Conservation (phyloP, 2,329 filamentous ascomycete genomes). For the Lachnellula willkommii region DNA sequence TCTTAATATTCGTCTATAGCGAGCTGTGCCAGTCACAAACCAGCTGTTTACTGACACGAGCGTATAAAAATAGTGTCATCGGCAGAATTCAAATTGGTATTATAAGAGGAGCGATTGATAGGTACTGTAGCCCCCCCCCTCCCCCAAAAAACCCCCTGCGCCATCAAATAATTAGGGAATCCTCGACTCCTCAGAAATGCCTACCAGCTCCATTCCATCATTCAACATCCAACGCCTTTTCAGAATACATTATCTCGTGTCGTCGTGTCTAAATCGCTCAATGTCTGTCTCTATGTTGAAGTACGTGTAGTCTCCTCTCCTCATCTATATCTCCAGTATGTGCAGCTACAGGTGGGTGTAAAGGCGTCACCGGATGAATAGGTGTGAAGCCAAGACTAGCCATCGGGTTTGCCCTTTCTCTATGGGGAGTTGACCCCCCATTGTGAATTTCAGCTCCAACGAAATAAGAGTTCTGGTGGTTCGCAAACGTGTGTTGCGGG, state of each 20-base stretch:
- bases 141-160: too few species aligned
- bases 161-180: not conserved
- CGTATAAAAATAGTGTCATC: not conserved
- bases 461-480: conserved; percentile 1
- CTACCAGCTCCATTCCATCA: not conserved
- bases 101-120: not conserved
- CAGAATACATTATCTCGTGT: not conserved
- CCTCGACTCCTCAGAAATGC: not conserved
- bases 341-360: conserved; percentile 18
- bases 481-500: conserved; percentile 20
- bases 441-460: not conserved
- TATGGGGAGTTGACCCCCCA: not conserved
- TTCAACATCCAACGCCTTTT: not conserved
- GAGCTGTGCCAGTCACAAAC: too few species aligned
- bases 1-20: too few species aligned
- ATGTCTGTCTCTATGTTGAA: conserved; percentile 23
- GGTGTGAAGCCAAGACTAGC: conserved; percentile 26
- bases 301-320: conserved; percentile 24
- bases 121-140: not conserved
- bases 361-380: conserved; percentile 20
- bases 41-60: not conserved
- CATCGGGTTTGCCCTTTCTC: conserved; percentile 14
- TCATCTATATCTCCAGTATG: conserved; percentile 23
- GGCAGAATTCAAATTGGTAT: not conserved
- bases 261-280: not conserved